Conservation (phyloP, 148 eudicot species). For the Selenicereus undatus region DNA sequence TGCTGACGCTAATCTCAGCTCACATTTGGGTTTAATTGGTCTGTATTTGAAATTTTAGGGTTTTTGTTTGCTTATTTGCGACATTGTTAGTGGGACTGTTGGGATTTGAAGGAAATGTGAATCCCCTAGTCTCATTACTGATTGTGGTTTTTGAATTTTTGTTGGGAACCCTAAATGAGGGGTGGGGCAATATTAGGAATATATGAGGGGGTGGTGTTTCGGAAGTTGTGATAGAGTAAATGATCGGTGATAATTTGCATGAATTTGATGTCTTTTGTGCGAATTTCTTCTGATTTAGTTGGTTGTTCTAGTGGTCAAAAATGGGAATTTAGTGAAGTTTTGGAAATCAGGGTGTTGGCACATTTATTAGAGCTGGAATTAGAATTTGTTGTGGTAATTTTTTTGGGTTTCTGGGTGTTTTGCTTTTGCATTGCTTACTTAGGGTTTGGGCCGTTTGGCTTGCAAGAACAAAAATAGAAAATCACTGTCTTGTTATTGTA, state of each 20-base stretch:
- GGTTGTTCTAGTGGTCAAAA: neutral
- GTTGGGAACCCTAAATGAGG: neutral
- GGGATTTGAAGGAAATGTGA: neutral
- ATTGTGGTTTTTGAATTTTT: neutral
- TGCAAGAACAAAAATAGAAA: neutral
- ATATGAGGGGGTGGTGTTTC: neutral
- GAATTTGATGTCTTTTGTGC: neutral
- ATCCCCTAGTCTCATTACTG: neutral
- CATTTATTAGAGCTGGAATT: neutral
- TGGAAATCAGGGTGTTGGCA: neutral
- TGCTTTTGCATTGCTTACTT: neutral
- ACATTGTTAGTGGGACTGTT: neutral
- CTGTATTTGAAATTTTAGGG: neutral
- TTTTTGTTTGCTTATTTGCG: neutral
- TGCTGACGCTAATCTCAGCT: conserved; percentile 1
- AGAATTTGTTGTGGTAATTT: neutral
- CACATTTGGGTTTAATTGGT: neutral
- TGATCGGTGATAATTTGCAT: neutral
- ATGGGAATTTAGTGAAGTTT: neutral
- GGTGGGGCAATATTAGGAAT: too few species aligned
- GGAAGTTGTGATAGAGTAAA: neutral
- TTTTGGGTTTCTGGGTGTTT: neutral
- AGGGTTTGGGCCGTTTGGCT: neutral
- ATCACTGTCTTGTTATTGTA: neutral
- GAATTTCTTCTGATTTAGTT: neutral